Conservation (phyloP, 2,329 filamentous ascomycete species). For the Curvularia spicifera region DNA sequence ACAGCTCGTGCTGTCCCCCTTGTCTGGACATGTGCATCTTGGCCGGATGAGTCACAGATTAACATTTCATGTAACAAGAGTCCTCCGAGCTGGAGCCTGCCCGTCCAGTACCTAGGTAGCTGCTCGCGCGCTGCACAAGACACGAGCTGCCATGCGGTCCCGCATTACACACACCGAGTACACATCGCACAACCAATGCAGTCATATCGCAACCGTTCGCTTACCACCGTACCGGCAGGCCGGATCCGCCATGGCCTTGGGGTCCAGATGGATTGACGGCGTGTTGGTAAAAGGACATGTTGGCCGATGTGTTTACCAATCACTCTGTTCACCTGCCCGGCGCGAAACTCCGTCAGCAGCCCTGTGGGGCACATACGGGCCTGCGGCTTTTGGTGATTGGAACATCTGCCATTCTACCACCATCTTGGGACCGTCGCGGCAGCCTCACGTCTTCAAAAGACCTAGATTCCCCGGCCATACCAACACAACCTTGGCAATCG, state of each 20-base stretch:
- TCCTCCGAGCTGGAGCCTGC: no score
- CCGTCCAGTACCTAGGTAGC: no score
- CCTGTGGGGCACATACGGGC: conserved; percentile 16
- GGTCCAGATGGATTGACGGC: neutral
- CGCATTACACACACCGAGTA: conserved; percentile 1
- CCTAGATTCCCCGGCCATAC: neutral
- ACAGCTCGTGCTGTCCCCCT: neutral
- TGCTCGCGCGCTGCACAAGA: conserved; percentile 9
- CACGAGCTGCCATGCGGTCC: conserved; percentile 6
- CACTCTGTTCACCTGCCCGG: neutral
- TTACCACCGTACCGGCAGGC: conserved; percentile 7
- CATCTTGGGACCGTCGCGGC: conserved; percentile 1
- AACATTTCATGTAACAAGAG: neutral
- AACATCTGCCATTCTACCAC: conserved; percentile 2
- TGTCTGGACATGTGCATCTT: neutral
- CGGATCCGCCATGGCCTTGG: conserved; percentile 6
- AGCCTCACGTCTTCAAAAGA: neutral
- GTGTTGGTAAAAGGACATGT: conserved; percentile 4
- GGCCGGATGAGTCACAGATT: conserved; percentile 1
- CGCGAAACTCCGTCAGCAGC: conserved; percentile 19
- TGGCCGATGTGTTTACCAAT: conserved; percentile 7
- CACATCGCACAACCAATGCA: conserved; percentile 1
- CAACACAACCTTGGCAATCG: neutral
- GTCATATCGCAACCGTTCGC: conserved; percentile 8
- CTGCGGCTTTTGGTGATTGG: neutral